Evolutionary conservation across 805 yeast genomes (phyloP), one percentile per base, ranked within the genome.

Genomic region (Debaryomyces maramus): DNA sequence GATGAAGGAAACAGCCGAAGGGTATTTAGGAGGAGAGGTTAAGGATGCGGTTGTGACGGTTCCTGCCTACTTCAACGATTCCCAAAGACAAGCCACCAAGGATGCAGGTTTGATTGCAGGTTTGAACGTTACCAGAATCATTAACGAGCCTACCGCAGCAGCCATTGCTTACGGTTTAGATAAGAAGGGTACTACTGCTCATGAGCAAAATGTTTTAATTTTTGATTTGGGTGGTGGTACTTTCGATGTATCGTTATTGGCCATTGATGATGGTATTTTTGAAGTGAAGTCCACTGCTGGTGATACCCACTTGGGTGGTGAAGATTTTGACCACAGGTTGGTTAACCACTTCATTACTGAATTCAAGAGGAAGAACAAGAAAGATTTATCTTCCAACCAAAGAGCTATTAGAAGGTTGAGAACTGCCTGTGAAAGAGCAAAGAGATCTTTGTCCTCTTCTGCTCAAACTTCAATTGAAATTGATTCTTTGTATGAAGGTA

Each of bases 151-250:
- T 32, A 68, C 73, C 21, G 73, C 73, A 15, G 73, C 73, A 31
- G 73, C 73, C 20, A 68, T 68, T 49, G 73, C 73, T 22, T 68
- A 68, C 47, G 73, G 73, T 31, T 65, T 68, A 44, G 72, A 67
- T 52, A 81, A 83, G 63, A 67, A 78, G 66, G 81, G 80, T 60
- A 45, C 49, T 7, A 42, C 56, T 19, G 73, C 65, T 50, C 47
- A 56, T 28, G 97, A 89, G 70, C 86, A 85, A 58, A 90, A 89
- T 68, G 88, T 89, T 52, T 81, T 89, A 60, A 95, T 89, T 41
- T 89, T 87, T 66, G 97, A 89, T 70, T 78, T 89, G 57, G 97
- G 97, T 78, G 97, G 97, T 70, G 97, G 97, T 77, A 89, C 97
- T 51, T 89, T 88, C 52, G 96, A 88, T 81, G 96, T 88, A 17